Percentiles rank a stretch among this genome's conserved stretches.
These are phyloP conservation scores for Orbilia blumenaviensis DNA, from an alignment of 2,329 filamentous ascomycete species.

Conservation along the genomic window DNA sequence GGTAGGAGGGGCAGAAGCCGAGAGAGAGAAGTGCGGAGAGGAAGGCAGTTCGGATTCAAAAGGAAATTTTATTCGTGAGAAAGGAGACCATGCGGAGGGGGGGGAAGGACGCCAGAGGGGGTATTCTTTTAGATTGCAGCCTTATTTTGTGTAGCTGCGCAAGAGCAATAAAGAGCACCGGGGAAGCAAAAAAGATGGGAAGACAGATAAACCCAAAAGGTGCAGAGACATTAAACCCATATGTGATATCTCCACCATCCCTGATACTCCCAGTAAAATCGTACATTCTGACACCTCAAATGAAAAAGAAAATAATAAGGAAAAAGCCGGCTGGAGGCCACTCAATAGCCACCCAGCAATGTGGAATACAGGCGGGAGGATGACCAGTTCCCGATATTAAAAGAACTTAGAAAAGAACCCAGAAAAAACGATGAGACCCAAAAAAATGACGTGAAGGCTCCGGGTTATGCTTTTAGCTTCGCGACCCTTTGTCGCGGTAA, in stretches of 20 bases:
- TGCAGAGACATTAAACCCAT: slow-evolving; percentile 47
- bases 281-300: slow-evolving; percentile 52
- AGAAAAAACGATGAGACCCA: slow-evolving; percentile 1
- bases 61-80: background rate
- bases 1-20: background rate
- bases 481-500: background rate
- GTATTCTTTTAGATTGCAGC: slow-evolving; percentile 46
- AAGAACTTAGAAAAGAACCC: slow-evolving; percentile 14
- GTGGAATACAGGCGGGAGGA: slow-evolving; percentile 9
- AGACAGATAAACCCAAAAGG: slow-evolving; percentile 12
- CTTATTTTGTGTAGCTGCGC: slow-evolving; percentile 7
- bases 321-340: slow-evolving; percentile 14
- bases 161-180: slow-evolving; percentile 22
- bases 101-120: slow-evolving; percentile 30
- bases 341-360: slow-evolving; percentile 23
- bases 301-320: background rate
- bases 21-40: slow-evolving; percentile 10
- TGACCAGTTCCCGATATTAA: slow-evolving; percentile 23
- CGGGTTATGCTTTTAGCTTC: slow-evolving; percentile 23
- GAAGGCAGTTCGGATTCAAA: background rate
- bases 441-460: slow-evolving; percentile 26
- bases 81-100: background rate
- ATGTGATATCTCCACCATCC: slow-evolving; percentile 40
- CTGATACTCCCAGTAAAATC: slow-evolving; percentile 31
- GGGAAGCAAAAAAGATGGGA: slow-evolving; percentile 8